phyloP scores from a whole-genome alignment of 305 asterid genomes.

The Fraxinus platypoda region DNA sequence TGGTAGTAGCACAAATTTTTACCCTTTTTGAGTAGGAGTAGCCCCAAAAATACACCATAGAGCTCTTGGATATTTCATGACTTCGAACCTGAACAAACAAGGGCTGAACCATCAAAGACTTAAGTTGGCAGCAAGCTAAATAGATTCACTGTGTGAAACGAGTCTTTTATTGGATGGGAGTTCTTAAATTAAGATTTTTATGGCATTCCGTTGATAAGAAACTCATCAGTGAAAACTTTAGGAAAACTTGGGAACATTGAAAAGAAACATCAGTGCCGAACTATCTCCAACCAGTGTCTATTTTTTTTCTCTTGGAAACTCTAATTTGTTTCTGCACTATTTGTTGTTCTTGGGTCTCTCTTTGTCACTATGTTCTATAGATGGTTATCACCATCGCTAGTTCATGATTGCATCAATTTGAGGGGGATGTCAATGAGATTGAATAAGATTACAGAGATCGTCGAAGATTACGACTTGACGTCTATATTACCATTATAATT shows the following conservation, averaged over 20 bases:
- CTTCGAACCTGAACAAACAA: not conserved
- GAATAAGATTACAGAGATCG: no score
- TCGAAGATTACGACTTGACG: no score
- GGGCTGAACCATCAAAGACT: not conserved
- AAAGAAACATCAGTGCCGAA: not conserved
- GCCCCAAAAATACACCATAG: not conserved
- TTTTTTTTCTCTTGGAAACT: not conserved
- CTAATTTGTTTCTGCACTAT: not conserved
- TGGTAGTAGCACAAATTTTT: not conserved
- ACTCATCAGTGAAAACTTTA: not conserved
- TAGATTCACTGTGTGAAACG: not conserved
- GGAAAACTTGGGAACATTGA: not conserved
- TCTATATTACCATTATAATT: no score
- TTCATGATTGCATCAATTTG: no score
- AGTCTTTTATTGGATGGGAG: not conserved
- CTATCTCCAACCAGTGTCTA: not conserved
- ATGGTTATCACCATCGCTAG: no score
- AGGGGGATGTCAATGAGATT: no score
- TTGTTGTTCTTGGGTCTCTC: no score
- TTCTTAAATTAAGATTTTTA: not conserved
- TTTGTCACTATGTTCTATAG: no score
- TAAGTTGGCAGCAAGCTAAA: not conserved
- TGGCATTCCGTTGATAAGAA: not conserved
- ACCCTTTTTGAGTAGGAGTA: not conserved
- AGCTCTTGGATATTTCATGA: not conserved